phyloP scores from a whole-genome alignment of 805 yeast genomes.

The Lachancea sp. region DNA sequence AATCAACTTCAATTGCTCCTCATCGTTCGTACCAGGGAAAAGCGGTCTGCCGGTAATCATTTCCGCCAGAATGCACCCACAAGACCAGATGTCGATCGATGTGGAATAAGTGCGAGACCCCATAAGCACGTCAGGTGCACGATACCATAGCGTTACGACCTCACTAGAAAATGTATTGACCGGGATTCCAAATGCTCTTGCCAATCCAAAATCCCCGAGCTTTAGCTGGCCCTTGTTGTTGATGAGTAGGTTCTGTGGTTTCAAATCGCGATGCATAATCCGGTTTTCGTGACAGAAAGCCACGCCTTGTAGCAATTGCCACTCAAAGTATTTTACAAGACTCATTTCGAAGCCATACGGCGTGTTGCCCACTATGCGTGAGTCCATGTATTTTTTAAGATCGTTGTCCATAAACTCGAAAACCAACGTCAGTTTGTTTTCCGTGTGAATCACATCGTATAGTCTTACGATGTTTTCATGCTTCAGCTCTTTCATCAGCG shows the following conservation, averaged over 20 bases:
- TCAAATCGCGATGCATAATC: slow-evolving; percentile 89
- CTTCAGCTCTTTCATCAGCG: slow-evolving; percentile 84
- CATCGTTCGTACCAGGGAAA: slow-evolving; percentile 96
- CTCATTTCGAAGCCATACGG: slow-evolving; percentile 34
- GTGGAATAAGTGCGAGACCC: slow-evolving; percentile 98
- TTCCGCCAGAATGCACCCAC: slow-evolving; percentile 96
- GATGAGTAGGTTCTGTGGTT: slow-evolving; percentile 92
- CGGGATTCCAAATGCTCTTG: slow-evolving; percentile 96
- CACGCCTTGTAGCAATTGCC: slow-evolving; percentile 85
- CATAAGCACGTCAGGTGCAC: slow-evolving; percentile 91
- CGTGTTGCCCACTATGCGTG: slow-evolving; percentile 32
- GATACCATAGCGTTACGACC: slow-evolving; percentile 95
- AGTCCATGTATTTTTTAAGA: slow-evolving; percentile 93
- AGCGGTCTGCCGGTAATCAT: slow-evolving; percentile 94
- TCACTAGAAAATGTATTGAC: slow-evolving; percentile 95
- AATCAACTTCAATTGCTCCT: slow-evolving; percentile 91
- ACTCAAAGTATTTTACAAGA: slow-evolving; percentile 85
- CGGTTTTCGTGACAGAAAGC: slow-evolving; percentile 92
- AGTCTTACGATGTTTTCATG: slow-evolving; percentile 90
- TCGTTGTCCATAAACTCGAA: slow-evolving; percentile 93
- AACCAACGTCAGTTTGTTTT: slow-evolving; percentile 87
- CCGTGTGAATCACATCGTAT: slow-evolving; percentile 92
- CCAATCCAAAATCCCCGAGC: slow-evolving; percentile 89
- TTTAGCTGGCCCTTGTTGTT: slow-evolving; percentile 93
- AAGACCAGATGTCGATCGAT: slow-evolving; percentile 98